These are phyloP conservation scores for Trypanosoma cruzi DNA, from an alignment of 208 protist species.

Conservation along the genomic window DNA sequence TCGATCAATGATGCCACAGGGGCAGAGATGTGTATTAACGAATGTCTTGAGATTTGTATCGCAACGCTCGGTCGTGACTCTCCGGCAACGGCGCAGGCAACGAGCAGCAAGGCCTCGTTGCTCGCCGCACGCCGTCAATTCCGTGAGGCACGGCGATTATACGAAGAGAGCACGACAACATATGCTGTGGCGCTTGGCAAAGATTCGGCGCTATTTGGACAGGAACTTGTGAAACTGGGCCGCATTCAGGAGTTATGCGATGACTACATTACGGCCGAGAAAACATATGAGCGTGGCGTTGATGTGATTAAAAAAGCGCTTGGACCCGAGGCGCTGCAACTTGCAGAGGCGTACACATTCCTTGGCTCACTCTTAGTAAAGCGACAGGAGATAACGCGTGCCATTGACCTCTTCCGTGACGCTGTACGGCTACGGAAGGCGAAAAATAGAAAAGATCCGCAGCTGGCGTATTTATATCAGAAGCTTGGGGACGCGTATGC, in stretches of 20 bases:
- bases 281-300: conserved; percentile 66
- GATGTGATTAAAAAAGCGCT: conserved; percentile 65
- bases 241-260: conserved; percentile 84
- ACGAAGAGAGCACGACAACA: conserved; percentile 80
- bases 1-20: conserved; percentile 74
- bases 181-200: conserved; percentile 81
- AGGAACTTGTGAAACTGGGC: conserved; percentile 83
- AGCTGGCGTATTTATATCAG: conserved; percentile 88
- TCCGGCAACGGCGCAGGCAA: conserved; percentile 83
- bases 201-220: conserved; percentile 69
- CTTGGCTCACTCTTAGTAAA: conserved; percentile 71
- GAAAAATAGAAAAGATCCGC: conserved; percentile 64
- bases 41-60: conserved; percentile 85
- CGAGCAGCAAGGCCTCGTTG: conserved; percentile 83
- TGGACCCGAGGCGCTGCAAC: conserved; percentile 61
- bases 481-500: conserved; percentile 88
- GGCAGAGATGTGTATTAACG: conserved; percentile 88
- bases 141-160: conserved; percentile 76
- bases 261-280: conserved; percentile 64
- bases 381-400: conserved; percentile 62
- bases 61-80: conserved; percentile 82
- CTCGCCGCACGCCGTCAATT: conserved; percentile 80
- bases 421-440: conserved; percentile 76
- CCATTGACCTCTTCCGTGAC: conserved; percentile 65
- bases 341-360: conserved; percentile 83